Evolutionary conservation across 495 filamentous ascomycete genomes (phyloP).

Genomic region (Penicillium antarcticum): DNA sequence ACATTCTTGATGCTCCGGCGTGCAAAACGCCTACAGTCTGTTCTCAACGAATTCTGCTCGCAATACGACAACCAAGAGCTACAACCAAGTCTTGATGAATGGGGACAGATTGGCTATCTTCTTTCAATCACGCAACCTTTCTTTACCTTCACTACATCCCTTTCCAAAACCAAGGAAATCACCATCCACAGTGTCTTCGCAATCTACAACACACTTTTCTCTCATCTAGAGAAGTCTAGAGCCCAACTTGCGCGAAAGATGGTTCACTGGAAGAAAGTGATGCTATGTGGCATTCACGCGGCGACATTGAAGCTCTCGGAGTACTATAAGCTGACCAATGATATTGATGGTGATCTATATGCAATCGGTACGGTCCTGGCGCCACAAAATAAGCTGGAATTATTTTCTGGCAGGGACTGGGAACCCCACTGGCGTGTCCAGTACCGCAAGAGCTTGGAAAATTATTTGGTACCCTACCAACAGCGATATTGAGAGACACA

Average conservation of each 20-base stretch:
- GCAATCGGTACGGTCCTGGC: slow-evolving; percentile 13
- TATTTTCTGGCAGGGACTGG: slow-evolving; percentile 13
- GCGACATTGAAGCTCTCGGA: slow-evolving; percentile 2
- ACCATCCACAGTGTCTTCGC: slow-evolving; percentile 10
- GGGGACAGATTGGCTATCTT: slow-evolving; percentile 12
- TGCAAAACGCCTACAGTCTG: slow-evolving; percentile 1
- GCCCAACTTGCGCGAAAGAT: not conserved
- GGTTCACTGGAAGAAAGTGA: slow-evolving; percentile 2
- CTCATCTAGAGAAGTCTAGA: not conserved
- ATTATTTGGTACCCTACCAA: too few species aligned
- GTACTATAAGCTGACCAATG: slow-evolving; percentile 4
- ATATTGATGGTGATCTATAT: slow-evolving; percentile 7
- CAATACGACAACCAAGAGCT: slow-evolving; percentile 4
- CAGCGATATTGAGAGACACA: not conserved
- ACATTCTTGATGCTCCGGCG: slow-evolving; percentile 8
- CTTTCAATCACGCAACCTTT: slow-evolving; percentile 2
- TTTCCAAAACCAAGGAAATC: slow-evolving; percentile 13
- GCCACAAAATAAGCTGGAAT: slow-evolving; percentile 14
- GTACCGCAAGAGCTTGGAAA: not conserved
- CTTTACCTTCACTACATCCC: slow-evolving; percentile 1
- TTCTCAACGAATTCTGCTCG: slow-evolving; percentile 4
- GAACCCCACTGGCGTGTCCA: not conserved
- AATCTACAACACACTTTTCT: slow-evolving; percentile 8
- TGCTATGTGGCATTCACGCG: slow-evolving; percentile 1
- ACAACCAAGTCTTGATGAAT: too few species aligned